These are phyloP conservation scores for Papiliotrema terrestris DNA, from an alignment of 1,284 basidiomycete genomes.

Conservation along the genomic window DNA sequence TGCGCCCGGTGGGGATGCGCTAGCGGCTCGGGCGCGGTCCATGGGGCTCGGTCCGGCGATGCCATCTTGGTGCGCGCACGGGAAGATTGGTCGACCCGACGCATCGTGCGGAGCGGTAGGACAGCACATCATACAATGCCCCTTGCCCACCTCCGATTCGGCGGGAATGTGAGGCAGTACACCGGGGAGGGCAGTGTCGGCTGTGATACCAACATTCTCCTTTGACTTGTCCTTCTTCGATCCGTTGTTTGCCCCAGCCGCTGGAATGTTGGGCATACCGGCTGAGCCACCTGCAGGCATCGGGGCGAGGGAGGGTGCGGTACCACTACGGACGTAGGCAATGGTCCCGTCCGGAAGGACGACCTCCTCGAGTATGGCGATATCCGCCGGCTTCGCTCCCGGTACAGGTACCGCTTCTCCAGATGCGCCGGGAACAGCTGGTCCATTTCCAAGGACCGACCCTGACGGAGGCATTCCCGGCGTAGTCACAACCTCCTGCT, in stretches of 20 bases:
- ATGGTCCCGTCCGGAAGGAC: constrained; percentile 30
- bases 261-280: constrained; percentile 1
- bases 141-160: constrained; percentile 19
- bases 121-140: constrained; percentile 34
- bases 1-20: not conserved
- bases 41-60: constrained; percentile 5
- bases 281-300: not conserved
- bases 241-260: not conserved
- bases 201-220: constrained; percentile 1
- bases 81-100: constrained; percentile 19
- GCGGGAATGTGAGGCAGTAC: constrained; percentile 7
- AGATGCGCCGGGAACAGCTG: not conserved
- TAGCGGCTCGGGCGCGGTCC: constrained; percentile 3
- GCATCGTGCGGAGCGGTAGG: constrained; percentile 21
- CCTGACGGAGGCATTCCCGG: not conserved
- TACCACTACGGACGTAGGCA: constrained; percentile 20
- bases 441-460: not conserved
- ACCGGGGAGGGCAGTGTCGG: constrained; percentile 4
- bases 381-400: not conserved
- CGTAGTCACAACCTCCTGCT: constrained; percentile 1
- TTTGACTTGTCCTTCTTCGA: constrained; percentile 9
- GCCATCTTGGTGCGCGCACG: constrained; percentile 33
- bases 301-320: not conserved
- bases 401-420: not conserved
- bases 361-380: constrained; percentile 24